Evolutionary conservation across 345 rosid genomes (phyloP).

Genomic region (Bruguiera sexangula): DNA sequence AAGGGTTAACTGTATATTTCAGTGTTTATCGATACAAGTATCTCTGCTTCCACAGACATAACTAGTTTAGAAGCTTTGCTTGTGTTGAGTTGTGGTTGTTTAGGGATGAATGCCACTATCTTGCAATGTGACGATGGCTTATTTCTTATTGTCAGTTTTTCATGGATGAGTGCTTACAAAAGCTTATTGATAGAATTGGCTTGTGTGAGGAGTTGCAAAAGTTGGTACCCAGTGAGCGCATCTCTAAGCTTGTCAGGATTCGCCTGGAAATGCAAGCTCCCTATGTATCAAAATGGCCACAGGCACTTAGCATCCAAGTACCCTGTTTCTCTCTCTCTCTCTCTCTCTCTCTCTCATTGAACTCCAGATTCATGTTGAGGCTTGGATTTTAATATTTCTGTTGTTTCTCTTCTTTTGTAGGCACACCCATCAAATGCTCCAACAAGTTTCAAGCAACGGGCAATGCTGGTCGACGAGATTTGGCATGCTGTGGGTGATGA

Average conservation of each 20-base stretch:
- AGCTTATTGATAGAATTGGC: slow-evolving; percentile 66
- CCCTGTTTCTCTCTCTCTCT: neutral
- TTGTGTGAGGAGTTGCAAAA: slow-evolving; percentile 49
- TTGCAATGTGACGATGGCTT: slow-evolving; percentile 12
- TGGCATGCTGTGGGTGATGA: slow-evolving; percentile 83
- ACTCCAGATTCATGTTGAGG: neutral
- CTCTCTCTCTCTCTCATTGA: neutral
- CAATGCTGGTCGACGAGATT: slow-evolving; percentile 82
- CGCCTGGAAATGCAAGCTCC: slow-evolving; percentile 94
- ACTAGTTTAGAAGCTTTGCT: neutral
- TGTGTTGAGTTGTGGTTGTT: neutral
- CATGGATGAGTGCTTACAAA: slow-evolving; percentile 84
- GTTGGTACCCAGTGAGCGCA: slow-evolving; percentile 60
- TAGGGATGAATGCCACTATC: neutral
- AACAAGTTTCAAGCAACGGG: slow-evolving; percentile 84
- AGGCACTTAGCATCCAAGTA: slow-evolving; percentile 95
- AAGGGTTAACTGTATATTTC: no score
- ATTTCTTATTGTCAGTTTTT: slow-evolving; percentile 47
- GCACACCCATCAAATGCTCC: slow-evolving; percentile 80
- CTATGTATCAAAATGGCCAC: slow-evolving; percentile 90
- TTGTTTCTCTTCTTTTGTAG: slow-evolving; percentile 28
- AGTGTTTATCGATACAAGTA: no score
- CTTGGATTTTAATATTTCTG: neutral
- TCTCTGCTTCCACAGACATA: no score
- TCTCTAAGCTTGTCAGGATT: slow-evolving; percentile 62